Evolutionary conservation across 2,329 filamentous ascomycete genomes (phyloP).

Genomic region (Rutstroemia sydowiana): DNA sequence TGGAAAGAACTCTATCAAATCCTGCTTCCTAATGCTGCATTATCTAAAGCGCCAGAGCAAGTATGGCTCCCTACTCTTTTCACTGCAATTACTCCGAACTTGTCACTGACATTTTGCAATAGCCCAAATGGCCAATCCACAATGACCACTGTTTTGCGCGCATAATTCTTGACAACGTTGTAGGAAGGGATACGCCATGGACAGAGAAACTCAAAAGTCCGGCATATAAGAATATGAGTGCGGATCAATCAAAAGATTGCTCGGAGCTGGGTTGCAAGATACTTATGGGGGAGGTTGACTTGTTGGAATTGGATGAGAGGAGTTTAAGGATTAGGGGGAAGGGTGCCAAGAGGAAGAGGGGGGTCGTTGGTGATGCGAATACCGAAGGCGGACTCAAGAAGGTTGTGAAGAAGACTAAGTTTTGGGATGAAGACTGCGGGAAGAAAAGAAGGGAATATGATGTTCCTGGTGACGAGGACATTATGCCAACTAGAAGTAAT

Average conservation of each 20-base stretch:
- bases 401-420: neutral
- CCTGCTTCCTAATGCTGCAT: neutral
- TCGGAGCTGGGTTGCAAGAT: slow-evolving; percentile 35
- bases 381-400: neutral
- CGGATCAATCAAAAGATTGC: slow-evolving; percentile 31
- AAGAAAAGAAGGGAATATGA: too few species aligned
- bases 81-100: neutral
- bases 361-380: slow-evolving; percentile 11
- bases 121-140: slow-evolving; percentile 36
- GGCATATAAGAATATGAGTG: slow-evolving; percentile 37
- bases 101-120: slow-evolving; percentile 11
- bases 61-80: neutral
- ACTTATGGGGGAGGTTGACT: slow-evolving; percentile 30
- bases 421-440: too few species aligned
- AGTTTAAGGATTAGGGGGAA: slow-evolving; percentile 34
- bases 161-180: slow-evolving; percentile 37
- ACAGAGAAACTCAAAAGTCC: slow-evolving; percentile 35
- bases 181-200: slow-evolving; percentile 36
- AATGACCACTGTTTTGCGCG: slow-evolving; percentile 39
- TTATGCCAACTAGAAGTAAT: too few species aligned
- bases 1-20: slow-evolving; percentile 3
- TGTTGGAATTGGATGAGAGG: slow-evolving; percentile 33
- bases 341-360: neutral
- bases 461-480: too few species aligned
- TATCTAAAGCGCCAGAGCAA: neutral